phyloP scores from a whole-genome alignment of 306 rosid species.

The Potentilla sterilis region DNA sequence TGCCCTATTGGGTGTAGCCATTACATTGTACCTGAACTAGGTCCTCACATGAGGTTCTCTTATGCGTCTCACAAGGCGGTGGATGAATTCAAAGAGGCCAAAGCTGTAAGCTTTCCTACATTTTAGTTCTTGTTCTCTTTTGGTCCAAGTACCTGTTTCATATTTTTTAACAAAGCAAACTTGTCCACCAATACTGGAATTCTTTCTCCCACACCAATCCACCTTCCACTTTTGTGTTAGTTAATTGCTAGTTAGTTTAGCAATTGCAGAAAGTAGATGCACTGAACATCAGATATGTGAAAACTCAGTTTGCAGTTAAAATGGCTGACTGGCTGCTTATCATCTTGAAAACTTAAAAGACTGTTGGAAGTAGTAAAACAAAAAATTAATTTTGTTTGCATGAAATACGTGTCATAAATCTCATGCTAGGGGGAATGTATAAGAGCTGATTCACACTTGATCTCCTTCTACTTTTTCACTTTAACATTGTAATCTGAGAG shows the following conservation, averaged over 20 bases:
- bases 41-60: slow-evolving; percentile 71
- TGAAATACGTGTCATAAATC: not conserved
- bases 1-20: slow-evolving; percentile 49
- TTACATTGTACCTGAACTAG: slow-evolving; percentile 83
- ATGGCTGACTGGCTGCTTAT: not conserved
- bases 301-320: not conserved
- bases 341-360: not conserved
- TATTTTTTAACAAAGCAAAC: not conserved
- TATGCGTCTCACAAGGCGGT: slow-evolving; percentile 87
- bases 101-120: slow-evolving; percentile 54
- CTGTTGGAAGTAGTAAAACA: slow-evolving; percentile 13
- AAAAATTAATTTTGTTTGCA: not conserved
- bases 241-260: not conserved
- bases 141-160: slow-evolving; percentile 5
- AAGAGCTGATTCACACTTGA: not conserved
- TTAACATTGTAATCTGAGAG: not conserved
- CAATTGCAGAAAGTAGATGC: not conserved
- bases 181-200: not conserved
- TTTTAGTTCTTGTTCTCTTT: not conserved
- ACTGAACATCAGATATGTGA: not conserved
- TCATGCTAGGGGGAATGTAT: not conserved
- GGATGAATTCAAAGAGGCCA: slow-evolving; percentile 77
- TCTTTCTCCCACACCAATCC: not conserved
- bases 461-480: not conserved
- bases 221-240: not conserved